phyloP scores from a whole-genome alignment of 306 rosid species.

The Acacia crassicarpa region DNA sequence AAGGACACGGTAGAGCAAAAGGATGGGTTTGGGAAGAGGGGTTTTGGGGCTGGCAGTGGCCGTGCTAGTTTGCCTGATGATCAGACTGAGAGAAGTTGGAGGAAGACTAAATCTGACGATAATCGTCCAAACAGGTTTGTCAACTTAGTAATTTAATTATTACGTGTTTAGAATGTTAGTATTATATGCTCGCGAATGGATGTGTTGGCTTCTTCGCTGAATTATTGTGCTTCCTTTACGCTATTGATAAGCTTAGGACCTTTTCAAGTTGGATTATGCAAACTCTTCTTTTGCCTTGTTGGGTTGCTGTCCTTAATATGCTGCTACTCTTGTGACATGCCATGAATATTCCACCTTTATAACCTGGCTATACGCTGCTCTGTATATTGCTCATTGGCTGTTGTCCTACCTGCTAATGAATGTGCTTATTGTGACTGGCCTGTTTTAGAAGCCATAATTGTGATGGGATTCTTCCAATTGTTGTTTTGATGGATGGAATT shows the following conservation, averaged over 20 bases:
- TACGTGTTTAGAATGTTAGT: not conserved
- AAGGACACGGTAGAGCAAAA: conserved; percentile 54
- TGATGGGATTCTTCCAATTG: not conserved
- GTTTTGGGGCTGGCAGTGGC: conserved; percentile 52
- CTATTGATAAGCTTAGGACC: not conserved
- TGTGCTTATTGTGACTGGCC: conserved; percentile 1
- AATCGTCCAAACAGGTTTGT: conserved; percentile 62
- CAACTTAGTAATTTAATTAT: not conserved
- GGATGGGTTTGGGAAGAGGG: conserved; percentile 56
- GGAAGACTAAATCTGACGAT: conserved; percentile 57
- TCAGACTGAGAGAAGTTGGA: conserved; percentile 67
- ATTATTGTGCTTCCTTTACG: not conserved
- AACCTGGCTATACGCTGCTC: not conserved
- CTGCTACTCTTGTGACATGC: conserved; percentile 5
- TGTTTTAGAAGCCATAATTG: not conserved
- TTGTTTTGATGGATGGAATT: not conserved
- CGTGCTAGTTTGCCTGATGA: conserved; percentile 40
- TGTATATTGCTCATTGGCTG: not conserved
- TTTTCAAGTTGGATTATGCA: not conserved
- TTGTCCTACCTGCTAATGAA: not conserved
- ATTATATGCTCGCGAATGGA: not conserved
- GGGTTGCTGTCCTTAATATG: not conserved
- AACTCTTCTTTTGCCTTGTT: conserved; percentile 7
- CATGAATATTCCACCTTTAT: not conserved
- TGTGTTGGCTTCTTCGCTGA: conserved; percentile 1